Percentiles rank a stretch among this genome's conserved stretches.
Evolutionary conservation across 805 yeast species (phyloP).

Genomic region (Metschnikowia picachoensis): DNA sequence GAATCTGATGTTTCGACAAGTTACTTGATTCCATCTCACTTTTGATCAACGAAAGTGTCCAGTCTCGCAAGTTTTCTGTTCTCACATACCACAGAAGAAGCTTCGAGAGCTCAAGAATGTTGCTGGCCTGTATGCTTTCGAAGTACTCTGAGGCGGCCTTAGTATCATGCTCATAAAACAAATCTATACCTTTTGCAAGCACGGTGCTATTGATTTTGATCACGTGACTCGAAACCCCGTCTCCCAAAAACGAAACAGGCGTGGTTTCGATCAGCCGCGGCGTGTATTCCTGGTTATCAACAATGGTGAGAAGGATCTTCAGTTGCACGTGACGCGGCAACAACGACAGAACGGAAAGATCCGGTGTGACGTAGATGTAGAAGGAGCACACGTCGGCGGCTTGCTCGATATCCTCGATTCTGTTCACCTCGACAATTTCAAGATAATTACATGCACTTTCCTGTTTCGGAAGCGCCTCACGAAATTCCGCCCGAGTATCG

Average conservation of each 20-base stretch:
- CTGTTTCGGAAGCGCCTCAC: slow-evolving; percentile 8
- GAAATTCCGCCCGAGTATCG: slow-evolving; percentile 23
- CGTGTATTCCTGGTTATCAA: slow-evolving; percentile 37
- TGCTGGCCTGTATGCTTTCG: slow-evolving; percentile 30
- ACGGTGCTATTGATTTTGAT: slow-evolving; percentile 31
- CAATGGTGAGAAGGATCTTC: slow-evolving; percentile 30
- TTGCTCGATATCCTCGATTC: slow-evolving; percentile 11
- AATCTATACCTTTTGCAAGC: slow-evolving; percentile 27
- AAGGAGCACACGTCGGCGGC: slow-evolving; percentile 20
- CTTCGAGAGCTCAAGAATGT: slow-evolving; percentile 32
- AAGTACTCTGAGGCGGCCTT: slow-evolving; percentile 30
- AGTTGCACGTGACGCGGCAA: slow-evolving; percentile 17
- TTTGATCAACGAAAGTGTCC: slow-evolving; percentile 19
- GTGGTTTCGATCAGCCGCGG: slow-evolving; percentile 33
- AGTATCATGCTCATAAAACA: slow-evolving; percentile 28
- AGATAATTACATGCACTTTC: slow-evolving; percentile 15
- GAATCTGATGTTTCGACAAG: slow-evolving; percentile 17
- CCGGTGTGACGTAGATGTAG: slow-evolving; percentile 21
- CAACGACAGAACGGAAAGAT: slow-evolving; percentile 15
- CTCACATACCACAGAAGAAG: slow-evolving; percentile 27
- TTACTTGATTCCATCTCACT: slow-evolving; percentile 12
- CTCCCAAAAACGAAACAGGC: slow-evolving; percentile 20
- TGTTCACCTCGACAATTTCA: slow-evolving; percentile 23
- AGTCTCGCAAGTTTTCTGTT: slow-evolving; percentile 21
- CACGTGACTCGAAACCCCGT: slow-evolving; percentile 20